Evolutionary conservation across 306 rosid genomes (phyloP).

Genomic region (Prinsepia uniflora): DNA sequence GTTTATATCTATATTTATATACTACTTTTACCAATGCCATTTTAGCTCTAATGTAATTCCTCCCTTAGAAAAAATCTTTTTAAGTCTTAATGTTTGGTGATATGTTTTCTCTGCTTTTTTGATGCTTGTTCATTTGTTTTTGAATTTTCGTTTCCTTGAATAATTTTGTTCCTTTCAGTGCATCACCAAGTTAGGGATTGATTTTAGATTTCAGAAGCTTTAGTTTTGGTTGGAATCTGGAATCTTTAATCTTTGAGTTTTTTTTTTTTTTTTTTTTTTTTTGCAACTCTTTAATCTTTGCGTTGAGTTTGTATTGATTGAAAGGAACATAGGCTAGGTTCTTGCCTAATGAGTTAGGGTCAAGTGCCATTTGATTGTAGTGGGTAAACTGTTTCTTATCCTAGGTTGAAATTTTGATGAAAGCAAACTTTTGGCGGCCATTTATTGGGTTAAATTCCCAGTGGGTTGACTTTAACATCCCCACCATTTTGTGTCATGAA

Average conservation of each 20-base stretch:
- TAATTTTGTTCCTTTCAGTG: background rate
- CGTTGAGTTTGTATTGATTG: background rate
- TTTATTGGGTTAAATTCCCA: background rate
- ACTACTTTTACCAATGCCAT: background rate
- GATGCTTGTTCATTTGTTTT: background rate
- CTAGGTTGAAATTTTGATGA: background rate
- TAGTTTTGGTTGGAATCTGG: background rate
- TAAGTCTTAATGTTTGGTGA: background rate
- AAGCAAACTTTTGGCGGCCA: background rate
- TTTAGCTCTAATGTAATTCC: background rate
- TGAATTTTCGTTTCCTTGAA: background rate
- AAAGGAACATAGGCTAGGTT: background rate
- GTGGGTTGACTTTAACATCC: constrained; percentile 4
- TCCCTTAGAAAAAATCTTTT: background rate
- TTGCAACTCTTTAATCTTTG: background rate
- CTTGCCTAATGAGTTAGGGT: background rate
- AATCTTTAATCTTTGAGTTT: background rate
- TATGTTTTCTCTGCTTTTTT: background rate
- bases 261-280: too few species aligned
- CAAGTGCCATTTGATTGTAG: background rate
- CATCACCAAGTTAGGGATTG: background rate
- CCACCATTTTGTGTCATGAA: background rate
- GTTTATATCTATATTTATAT: background rate
- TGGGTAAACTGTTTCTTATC: too few species aligned
- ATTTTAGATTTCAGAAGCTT: background rate